Base-by-base conservation (phyloP, 1,284 basidiomycete species). In the Tetrapyrgos nigripes region DNA sequence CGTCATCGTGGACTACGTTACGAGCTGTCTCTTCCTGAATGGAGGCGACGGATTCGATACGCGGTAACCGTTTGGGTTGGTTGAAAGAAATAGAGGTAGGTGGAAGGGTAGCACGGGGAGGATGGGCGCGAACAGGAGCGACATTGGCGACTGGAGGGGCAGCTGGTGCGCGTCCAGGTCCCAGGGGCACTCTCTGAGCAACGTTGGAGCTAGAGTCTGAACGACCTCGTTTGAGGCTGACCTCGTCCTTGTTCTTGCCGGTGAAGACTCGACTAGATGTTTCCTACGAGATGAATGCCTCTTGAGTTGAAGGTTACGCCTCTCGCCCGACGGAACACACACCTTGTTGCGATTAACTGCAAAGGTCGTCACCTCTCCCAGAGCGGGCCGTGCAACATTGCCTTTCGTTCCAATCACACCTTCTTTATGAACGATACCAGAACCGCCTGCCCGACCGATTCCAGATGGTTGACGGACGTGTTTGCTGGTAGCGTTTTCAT, bases 281-380 rank as follows among this genome's bases (percentile, higher is more conserved):
- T 48, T 85, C 81, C 81, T 81, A 54, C 19, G 58, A 57, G 28
- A 56, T 29, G 37, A 52, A 19, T 23, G n/a, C 35, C 26, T n/a
- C n/a, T 21, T 44, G 11, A 50, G 47, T 23, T n/a, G 4, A 45
- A 46, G 61, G 56, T 24, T 17, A 45, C 49, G 55, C 58, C 51
- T 54, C 40, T 59, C 14, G 45, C n/a, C 46, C 8, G 26, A 58
- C 44, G n/a, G 55, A 27, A 53, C 9, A 78, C 82, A 65, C 71
- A 88, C 90, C 78, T 88, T 40, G 17, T 40, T 91, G 70, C 87
- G 84, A 73, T 91, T 92, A 53, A 91, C 83, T 59, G 89, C 86
- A 55, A 79, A 80, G 31, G 81, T 83, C 21, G 87, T 88, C 61
- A 92, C 88, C 76, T 92, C 91, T 61, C 84, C 82, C 55, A 92